A percentile compares a stretch with the other conserved stretches of the same genome.
phyloP scores from a whole-genome alignment of 495 filamentous ascomycete genomes.

The Articulospora tetracladia region DNA sequence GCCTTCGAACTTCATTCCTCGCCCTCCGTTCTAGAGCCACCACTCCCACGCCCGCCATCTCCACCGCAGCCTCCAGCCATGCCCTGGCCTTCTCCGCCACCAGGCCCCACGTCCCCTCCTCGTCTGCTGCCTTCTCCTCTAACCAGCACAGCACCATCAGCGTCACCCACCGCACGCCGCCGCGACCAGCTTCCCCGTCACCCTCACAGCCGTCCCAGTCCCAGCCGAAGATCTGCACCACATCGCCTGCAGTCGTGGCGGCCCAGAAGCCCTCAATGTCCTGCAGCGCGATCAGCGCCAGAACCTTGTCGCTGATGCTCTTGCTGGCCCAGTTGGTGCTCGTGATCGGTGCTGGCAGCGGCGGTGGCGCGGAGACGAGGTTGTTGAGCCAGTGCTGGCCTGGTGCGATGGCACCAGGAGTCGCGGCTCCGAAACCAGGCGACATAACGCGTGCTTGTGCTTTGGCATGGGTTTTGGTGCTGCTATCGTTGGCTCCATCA shows the following conservation, averaged over 20 bases:
- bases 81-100: slow-evolving; percentile 33
- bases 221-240: slow-evolving; percentile 20
- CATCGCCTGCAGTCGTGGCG: slow-evolving; percentile 1
- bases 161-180: slow-evolving; percentile 36
- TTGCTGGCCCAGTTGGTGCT: neutral
- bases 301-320: slow-evolving; percentile 12
- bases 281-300: slow-evolving; percentile 41
- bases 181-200: slow-evolving; percentile 10
- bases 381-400: too few relatives aligned
- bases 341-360: neutral
- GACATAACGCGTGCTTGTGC: too few relatives aligned
- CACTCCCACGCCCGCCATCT: neutral
- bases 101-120: slow-evolving; percentile 29
- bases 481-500: too few relatives aligned
- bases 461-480: too few relatives aligned
- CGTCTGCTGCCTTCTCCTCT: slow-evolving; percentile 32
- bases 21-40: slow-evolving; percentile 6
- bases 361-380: slow-evolving; percentile 2
- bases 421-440: too few relatives aligned
- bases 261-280: slow-evolving; percentile 48
- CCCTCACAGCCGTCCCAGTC: slow-evolving; percentile 10
- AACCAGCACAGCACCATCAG: slow-evolving; percentile 46
- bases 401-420: neutral
- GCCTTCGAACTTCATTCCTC: slow-evolving; percentile 1
- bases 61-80: slow-evolving; percentile 24